Base-by-base conservation (phyloP, 306 rosid species). In the Rosa multiflora region DNA sequence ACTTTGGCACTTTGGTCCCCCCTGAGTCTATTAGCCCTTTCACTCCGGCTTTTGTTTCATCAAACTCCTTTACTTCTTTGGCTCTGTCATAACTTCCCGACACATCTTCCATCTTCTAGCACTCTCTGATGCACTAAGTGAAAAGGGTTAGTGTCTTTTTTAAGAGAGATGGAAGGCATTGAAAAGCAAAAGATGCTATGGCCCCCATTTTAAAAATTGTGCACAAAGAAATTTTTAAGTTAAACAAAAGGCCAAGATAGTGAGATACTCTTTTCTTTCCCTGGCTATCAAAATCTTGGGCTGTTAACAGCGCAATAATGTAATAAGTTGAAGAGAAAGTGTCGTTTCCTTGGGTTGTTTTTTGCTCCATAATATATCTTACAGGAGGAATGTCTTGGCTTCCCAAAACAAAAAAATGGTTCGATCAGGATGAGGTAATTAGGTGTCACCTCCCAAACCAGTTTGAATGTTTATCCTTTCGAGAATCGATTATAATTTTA, bases 21-120 rank as follows among this genome's bases (percentile, higher is more conserved):
- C 92, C 94, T 2, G 90, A 86, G 80, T 90, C 93, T 0, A 87
- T 42, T 5, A 94, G 87, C n/a, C 95, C 98, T 64, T 91, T 94
- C 2, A 94, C 91, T 48, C 98, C 97, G 5, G 85, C 87, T 80
- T 88, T 90, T 20, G 88, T 89, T 40, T 91, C 93, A 53, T 93
- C 97, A 29, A 91, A 94, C 46, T 88, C 88, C 70, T 81, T 88
- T 66, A 91, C 91, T 84, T 90, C 90, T 63, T 84, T 87, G 26
- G 81, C 84, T 85, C 92, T 88, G 76, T 94, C 88, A 43, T 92
- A 82, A n/a, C 13, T 8, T 13, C 58, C 55, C 17, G 77, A 61
- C 14, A 18, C 62, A 17, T 70, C 73, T 18, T 69, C 76, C 59
- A 23, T 69, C 6, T 62, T 32, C 0, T 12, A 58, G 40, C 51